A percentile compares a stretch with the other conserved stretches of the same genome.
These are phyloP conservation scores for Tritrichomonas foetus DNA, from an alignment of 208 protist species.

Conservation along the genomic window DNA sequence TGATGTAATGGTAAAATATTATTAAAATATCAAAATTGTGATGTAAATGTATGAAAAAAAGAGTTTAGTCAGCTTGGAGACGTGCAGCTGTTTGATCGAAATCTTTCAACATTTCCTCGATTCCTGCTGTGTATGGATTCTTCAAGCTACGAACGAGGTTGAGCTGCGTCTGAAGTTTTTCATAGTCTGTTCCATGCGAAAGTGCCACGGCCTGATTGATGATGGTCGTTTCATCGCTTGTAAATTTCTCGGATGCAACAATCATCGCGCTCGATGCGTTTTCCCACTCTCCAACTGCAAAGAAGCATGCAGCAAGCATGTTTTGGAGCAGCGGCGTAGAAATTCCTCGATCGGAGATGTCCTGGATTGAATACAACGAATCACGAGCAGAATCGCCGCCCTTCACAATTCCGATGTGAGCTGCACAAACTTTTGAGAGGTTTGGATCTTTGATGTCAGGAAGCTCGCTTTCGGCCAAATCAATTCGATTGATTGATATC, in stretches of 20 bases:
- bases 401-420: background rate
- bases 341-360: background rate
- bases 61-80: too few relatives aligned
- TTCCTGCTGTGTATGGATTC: background rate
- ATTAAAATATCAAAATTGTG: too few relatives aligned
- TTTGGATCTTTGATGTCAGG: background rate
- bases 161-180: background rate
- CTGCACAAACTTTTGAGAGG: background rate
- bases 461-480: background rate
- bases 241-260: background rate
- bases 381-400: background rate
- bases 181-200: background rate
- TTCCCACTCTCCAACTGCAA: background rate
- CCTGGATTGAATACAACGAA: background rate
- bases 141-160: background rate
- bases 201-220: background rate
- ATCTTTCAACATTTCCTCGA: slow-evolving; percentile 11
- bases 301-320: background rate
- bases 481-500: background rate
- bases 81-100: slow-evolving; percentile 9
- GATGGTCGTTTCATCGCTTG: background rate
- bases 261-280: background rate
- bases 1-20: too few relatives aligned
- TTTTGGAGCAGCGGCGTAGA: background rate
- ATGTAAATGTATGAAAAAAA: too few relatives aligned